Evolutionary conservation across 1,284 basidiomycete species (phyloP).

Genomic region (Cryptococcus neoformans): DNA sequence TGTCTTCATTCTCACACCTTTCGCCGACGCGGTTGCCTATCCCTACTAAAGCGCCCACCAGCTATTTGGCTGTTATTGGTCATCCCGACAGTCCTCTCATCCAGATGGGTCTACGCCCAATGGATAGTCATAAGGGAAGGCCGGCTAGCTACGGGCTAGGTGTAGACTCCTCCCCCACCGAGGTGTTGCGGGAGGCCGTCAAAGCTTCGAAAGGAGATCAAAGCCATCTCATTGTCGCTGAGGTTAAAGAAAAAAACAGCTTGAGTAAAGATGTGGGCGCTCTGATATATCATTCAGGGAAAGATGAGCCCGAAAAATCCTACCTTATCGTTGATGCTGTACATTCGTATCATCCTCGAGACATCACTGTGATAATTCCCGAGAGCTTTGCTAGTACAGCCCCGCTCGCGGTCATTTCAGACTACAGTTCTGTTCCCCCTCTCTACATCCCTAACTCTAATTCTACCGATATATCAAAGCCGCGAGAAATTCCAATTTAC

Average conservation of each 20-base stretch:
- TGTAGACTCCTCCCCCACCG: background rate
- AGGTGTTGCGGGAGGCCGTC: constrained; percentile 3
- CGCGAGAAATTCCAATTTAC: constrained; percentile 1
- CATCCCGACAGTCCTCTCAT: background rate
- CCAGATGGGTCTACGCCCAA: background rate
- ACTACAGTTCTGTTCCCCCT: background rate
- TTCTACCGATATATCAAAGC: background rate
- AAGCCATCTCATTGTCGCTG: background rate
- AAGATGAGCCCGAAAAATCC: background rate
- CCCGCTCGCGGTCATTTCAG: constrained; percentile 5
- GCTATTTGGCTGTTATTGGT: constrained; percentile 3
- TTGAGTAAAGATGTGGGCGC: background rate
- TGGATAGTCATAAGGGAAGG: background rate
- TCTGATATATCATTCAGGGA: background rate
- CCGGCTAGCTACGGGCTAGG: background rate
- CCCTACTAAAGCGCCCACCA: background rate
- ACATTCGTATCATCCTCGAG: background rate
- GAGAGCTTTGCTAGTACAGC: background rate
- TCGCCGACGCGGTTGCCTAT: background rate
- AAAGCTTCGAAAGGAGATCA: constrained; percentile 1
- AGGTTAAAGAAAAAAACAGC: background rate
- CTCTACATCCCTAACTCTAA: background rate
- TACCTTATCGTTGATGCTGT: constrained; percentile 1
- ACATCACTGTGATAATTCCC: constrained; percentile 8
- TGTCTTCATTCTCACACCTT: background rate